Evolutionary conservation across 1,139 yeast species (phyloP), one percentile per base, ranked within the genome.

Genomic region (Taiozyma sp.): DNA sequence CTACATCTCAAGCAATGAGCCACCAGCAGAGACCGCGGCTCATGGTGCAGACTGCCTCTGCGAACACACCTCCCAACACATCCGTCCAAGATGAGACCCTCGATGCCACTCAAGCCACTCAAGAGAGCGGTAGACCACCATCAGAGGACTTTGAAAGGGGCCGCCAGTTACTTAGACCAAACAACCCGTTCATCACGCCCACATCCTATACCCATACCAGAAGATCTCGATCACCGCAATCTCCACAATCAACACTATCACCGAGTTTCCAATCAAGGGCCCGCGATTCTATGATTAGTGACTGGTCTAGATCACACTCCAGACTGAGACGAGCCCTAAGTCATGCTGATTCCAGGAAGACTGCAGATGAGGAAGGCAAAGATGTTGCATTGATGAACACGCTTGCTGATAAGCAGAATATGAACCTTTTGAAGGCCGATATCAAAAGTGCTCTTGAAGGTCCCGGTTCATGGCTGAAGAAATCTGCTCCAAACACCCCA

Each of bases 401-500:
- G 4, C 26, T 43, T 9, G 49, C 32, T 11, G 53, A 50, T 7
- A 46, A 32, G n/a, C 56, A 49, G 4, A 44, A 49, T 43, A 42
- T 48, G n/a, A 26, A 29, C 16, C 26, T 42, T 16, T 39, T 49
- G 42, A 47, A 46, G 28, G 49, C 46, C 26, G 54, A 51, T 41
- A 51, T 49, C 6, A 45, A 47, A 26, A 46, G 29, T 16, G 53
- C 50, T 35, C 42, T 49, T 42, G 32, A 54, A 54, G 13, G 53
- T 44, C 22, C 46, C 54, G 50, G 63, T 54, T 16, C 46, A 13
- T 53, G 55, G 55, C 35, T 53, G 4, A 28, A 46, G 32, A 42
- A 35, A 34, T 44, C 45, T 13, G 39, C 49, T 5, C 49, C 49
- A 13, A 14, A 40, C 9, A 42, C 49, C 3, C 49, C 49, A 24